These are phyloP conservation scores for Geotrichum histeridarum DNA, from an alignment of 1,139 yeast species.

Conservation along the genomic window DNA sequence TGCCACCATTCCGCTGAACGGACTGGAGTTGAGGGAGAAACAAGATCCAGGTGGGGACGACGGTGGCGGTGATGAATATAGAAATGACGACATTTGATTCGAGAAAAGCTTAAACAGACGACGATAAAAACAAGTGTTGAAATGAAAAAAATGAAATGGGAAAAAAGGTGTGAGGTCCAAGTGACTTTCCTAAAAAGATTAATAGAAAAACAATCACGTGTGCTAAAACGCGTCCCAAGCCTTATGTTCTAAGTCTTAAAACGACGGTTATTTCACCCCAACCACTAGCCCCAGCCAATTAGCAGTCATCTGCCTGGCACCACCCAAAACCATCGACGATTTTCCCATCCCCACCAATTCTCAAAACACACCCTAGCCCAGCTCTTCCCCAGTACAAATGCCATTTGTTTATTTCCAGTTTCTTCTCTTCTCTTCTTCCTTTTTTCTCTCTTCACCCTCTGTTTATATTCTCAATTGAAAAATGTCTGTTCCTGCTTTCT, in stretches of 20 bases:
- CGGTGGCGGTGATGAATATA: constrained; percentile 10
- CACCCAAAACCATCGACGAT: too few relatives aligned
- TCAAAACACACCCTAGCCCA: neutral
- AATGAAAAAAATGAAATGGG: neutral
- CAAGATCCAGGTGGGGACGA: constrained; percentile 2
- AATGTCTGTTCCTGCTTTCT: constrained; percentile 40
- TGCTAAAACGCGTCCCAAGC: too few relatives aligned
- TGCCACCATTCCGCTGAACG: neutral
- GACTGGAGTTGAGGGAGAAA: constrained; percentile 1
- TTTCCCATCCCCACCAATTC: too few relatives aligned
- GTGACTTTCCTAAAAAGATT: too few relatives aligned
- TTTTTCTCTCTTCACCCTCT: neutral
- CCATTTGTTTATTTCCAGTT: neutral
- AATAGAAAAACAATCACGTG: too few relatives aligned
- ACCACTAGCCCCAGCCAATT: too few relatives aligned
- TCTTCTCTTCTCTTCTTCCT: neutral
- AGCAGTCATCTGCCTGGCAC: too few relatives aligned
- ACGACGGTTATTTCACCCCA: too few relatives aligned
- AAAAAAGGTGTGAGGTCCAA: too few relatives aligned
- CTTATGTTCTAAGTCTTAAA: too few relatives aligned
- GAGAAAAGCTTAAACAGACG: neutral
- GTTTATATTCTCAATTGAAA: neutral
- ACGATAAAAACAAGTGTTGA: neutral
- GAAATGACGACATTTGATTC: neutral
- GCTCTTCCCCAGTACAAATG: neutral